A percentile compares a stretch with the other conserved stretches of the same genome.
phyloP scores from a whole-genome alignment of 1,284 basidiomycete species.

The Schizophyllum commune region DNA sequence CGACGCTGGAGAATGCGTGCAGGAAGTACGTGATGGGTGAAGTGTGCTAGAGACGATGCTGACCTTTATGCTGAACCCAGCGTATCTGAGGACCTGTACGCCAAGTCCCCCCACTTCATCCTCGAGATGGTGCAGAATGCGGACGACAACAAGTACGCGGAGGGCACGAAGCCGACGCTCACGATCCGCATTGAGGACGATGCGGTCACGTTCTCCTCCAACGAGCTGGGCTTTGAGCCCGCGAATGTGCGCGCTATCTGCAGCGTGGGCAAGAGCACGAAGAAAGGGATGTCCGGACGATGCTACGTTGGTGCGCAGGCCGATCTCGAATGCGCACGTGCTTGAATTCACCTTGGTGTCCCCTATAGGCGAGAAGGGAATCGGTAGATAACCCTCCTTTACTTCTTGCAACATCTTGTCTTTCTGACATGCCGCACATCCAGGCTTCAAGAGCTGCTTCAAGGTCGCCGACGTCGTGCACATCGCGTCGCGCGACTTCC shows the following conservation, averaged over 20 bases:
- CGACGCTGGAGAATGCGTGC: background rate
- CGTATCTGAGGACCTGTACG: constrained; percentile 3
- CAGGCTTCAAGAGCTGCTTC: constrained; percentile 6
- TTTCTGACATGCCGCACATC: background rate
- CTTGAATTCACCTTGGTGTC: background rate
- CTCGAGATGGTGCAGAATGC: constrained; percentile 6
- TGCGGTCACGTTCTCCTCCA: background rate
- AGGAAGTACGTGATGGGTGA: background rate
- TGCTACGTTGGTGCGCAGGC: background rate
- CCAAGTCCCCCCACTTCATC: constrained; percentile 3
- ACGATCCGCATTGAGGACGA: background rate
- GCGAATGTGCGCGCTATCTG: constrained; percentile 3
- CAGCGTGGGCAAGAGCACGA: constrained; percentile 4
- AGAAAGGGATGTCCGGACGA: background rate
- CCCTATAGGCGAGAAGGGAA: background rate
- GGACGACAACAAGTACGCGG: constrained; percentile 4
- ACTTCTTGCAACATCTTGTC: background rate
- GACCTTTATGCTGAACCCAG: background rate
- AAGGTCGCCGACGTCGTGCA: constrained; percentile 5
- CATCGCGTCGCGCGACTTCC: constrained; percentile 2
- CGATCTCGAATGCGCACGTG: background rate
- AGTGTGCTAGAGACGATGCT: background rate
- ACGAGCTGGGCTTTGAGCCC: constrained; percentile 1
- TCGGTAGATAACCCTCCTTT: background rate
- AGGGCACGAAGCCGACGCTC: constrained; percentile 1